These are phyloP conservation scores for Collybiopsis luxurians DNA, from an alignment of 768 basidiomycete genomes.

Conservation along the genomic window DNA sequence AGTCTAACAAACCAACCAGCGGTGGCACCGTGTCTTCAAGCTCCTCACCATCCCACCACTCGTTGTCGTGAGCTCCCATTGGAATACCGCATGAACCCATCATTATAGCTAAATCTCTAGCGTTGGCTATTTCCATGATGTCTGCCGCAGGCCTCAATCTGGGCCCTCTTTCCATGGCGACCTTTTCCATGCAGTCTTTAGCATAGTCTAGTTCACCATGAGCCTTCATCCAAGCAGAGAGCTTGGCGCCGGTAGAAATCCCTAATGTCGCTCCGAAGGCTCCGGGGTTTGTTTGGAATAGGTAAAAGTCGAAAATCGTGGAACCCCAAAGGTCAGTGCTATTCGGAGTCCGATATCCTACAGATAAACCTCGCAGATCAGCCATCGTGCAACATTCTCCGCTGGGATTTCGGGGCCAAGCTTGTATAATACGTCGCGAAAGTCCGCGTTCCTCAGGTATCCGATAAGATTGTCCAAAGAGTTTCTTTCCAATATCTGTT, in stretches of 20 bases:
- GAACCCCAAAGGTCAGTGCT: slow-evolving; percentile 37
- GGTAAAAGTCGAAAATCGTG: slow-evolving; percentile 40
- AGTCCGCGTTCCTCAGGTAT: no score
- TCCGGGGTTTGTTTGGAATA: slow-evolving; percentile 23
- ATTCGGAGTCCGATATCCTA: slow-evolving; percentile 31
- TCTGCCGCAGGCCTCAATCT: slow-evolving; percentile 25
- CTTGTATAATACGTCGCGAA: no score
- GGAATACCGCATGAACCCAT: neutral
- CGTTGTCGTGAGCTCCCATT: neutral
- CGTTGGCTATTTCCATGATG: slow-evolving; percentile 20
- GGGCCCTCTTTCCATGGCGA: slow-evolving; percentile 34
- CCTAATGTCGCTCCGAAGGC: slow-evolving; percentile 13
- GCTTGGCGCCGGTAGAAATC: slow-evolving; percentile 31
- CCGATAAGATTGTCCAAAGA: no score
- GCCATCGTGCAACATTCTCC: no score
- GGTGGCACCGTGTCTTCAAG: no score
- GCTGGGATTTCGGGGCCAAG: no score
- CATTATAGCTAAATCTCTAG: slow-evolving; percentile 13
- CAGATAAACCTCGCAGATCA: neutral
- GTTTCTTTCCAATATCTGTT: no score
- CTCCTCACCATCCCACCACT: neutral
- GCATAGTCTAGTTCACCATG: slow-evolving; percentile 29
- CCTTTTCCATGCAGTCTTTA: slow-evolving; percentile 27
- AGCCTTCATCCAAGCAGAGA: slow-evolving; percentile 31
- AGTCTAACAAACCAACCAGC: no score